These are phyloP conservation scores for Talaromyces borbonicus DNA, from an alignment of 495 filamentous ascomycete genomes.

Conservation along the genomic window DNA sequence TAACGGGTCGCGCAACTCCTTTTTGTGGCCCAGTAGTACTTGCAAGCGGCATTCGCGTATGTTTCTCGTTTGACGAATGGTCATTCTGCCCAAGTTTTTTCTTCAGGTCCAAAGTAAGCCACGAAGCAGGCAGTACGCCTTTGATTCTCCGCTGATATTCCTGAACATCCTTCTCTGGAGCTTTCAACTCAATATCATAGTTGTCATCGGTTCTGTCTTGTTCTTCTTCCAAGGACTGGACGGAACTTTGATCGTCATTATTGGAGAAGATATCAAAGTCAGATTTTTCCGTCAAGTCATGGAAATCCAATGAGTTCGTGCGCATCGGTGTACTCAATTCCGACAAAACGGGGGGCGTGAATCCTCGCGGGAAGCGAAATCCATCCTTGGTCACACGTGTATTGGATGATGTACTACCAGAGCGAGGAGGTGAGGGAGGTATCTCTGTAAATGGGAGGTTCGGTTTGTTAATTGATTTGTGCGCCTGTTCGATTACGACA, in stretches of 20 bases:
- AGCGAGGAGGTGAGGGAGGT: constrained; percentile 32
- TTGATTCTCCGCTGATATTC: constrained; percentile 50
- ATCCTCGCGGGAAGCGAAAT: constrained; percentile 33
- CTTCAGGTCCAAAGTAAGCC: constrained; percentile 62
- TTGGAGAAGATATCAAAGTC: neutral
- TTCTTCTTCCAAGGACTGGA: neutral
- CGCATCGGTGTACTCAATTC: constrained; percentile 22
- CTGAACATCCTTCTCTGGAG: constrained; percentile 23
- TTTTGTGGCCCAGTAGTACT: constrained; percentile 22
- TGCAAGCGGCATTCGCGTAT: neutral
- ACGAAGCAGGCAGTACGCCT: constrained; percentile 86
- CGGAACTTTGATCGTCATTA: neutral
- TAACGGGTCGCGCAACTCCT: constrained; percentile 36
- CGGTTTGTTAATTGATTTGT: constrained; percentile 8
- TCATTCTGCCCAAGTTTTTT: constrained; percentile 26
- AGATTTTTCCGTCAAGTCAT: constrained; percentile 1
- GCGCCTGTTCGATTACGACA: constrained; percentile 20
- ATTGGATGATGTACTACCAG: constrained; percentile 21
- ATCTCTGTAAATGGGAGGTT: constrained; percentile 19
- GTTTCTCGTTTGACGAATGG: constrained; percentile 13
- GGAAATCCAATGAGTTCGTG: constrained; percentile 4
- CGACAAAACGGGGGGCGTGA: constrained; percentile 24
- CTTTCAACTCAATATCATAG: constrained; percentile 10
- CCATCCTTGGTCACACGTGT: constrained; percentile 13
- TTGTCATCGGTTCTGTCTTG: neutral